Evolutionary conservation across 768 basidiomycete genomes (phyloP).

Genomic region (Suillus subalutaceus): DNA sequence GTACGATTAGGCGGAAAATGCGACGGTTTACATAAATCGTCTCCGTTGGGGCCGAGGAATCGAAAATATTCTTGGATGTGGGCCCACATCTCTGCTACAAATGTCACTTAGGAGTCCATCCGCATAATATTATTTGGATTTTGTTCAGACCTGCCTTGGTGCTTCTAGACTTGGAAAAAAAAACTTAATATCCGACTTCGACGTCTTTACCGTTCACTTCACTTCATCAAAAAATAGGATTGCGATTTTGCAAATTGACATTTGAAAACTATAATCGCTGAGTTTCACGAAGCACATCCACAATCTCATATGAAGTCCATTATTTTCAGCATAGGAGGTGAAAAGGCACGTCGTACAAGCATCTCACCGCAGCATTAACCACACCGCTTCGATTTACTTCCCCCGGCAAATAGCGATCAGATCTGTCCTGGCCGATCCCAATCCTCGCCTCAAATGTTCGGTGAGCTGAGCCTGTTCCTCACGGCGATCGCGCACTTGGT

Average conservation of each 20-base stretch:
- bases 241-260: constrained; percentile 4
- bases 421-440: constrained; percentile 20
- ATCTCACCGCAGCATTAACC: constrained; percentile 6
- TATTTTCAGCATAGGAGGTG: background rate
- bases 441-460: constrained; percentile 19
- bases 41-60: background rate
- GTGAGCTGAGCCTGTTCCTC: constrained; percentile 22
- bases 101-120: background rate
- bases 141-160: background rate
- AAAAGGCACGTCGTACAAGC: background rate
- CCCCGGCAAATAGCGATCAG: constrained; percentile 11
- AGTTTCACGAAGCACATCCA: constrained; percentile 4
- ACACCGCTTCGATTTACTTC: constrained; percentile 5
- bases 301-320: background rate
- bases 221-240: constrained; percentile 2
- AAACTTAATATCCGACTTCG: background rate
- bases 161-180: background rate
- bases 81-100: background rate
- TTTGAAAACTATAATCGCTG: constrained; percentile 4
- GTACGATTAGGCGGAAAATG: background rate
- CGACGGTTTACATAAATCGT: background rate
- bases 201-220: background rate
- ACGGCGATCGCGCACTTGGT: constrained; percentile 25
- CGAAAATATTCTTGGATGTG: background rate
- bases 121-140: background rate